phyloP scores from a whole-genome alignment of 129 eudicot species.

The Chrysanthemum makinoi region DNA sequence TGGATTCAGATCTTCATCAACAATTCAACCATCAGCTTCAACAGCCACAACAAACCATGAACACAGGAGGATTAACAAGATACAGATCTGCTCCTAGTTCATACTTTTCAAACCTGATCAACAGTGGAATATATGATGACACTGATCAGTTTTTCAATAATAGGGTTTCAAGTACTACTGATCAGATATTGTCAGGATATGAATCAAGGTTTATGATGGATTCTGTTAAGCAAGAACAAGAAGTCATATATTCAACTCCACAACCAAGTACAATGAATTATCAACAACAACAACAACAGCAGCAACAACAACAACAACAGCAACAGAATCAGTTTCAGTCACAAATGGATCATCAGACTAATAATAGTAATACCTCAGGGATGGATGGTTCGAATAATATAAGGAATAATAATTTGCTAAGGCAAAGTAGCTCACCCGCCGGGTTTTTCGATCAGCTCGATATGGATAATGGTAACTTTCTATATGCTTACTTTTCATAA shows the following conservation, averaged over 20 bases:
- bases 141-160: conserved; percentile 45
- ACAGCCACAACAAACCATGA: conserved; percentile 39
- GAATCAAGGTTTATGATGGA: conserved; percentile 28
- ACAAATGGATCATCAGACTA: conserved; percentile 26
- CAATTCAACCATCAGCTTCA: conserved; percentile 1
- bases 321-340: conserved; percentile 33
- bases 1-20: conserved; percentile 44
- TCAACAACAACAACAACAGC: conserved; percentile 32
- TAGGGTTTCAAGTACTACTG: conserved; percentile 37
- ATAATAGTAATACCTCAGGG: conserved; percentile 21
- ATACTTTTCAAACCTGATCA: conserved; percentile 45
- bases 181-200: conserved; percentile 21
- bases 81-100: conserved; percentile 85
- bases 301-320: conserved; percentile 35
- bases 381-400: conserved; percentile 32
- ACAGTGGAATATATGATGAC: conserved; percentile 42
- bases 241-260: conserved; percentile 24
- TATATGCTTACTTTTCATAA: neutral
- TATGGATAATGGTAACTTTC: conserved; percentile 53
- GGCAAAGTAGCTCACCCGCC: conserved; percentile 80
- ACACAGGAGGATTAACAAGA: conserved; percentile 53
- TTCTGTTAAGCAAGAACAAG: conserved; percentile 47
- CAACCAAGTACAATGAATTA: neutral
- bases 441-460: conserved; percentile 64
- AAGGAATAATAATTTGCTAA: conserved; percentile 42